Evolutionary conservation across 768 basidiomycete genomes (phyloP).

Genomic region (Phallus indusiatus): DNA sequence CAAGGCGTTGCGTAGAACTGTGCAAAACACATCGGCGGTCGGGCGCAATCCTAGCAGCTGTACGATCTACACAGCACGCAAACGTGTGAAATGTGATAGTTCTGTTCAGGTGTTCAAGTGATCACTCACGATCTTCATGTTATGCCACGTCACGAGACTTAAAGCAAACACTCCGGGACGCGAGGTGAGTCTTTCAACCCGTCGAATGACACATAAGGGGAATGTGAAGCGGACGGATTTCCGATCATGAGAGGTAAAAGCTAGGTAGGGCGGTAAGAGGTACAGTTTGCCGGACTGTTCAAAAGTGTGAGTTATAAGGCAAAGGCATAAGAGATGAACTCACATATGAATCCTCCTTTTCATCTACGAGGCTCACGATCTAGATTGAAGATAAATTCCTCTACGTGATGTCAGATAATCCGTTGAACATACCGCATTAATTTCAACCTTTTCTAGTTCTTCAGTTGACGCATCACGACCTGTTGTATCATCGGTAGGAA

Average conservation of each 20-base stretch:
- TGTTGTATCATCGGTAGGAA: conserved; percentile 34
- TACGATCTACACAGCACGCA: conserved; percentile 45
- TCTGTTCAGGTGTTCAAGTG: background rate
- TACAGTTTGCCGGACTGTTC: conserved; percentile 84
- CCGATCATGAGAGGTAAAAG: conserved; percentile 84
- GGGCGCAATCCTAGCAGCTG: conserved; percentile 91
- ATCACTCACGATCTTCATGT: conserved; percentile 75
- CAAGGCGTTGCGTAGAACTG: conserved; percentile 77
- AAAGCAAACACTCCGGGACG: conserved; percentile 95
- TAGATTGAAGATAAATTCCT: conserved; percentile 61
- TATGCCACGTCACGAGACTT: conserved; percentile 88
- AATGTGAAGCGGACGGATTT: conserved; percentile 88
- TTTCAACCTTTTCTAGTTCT: conserved; percentile 3
- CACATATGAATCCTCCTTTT: conserved; percentile 90
- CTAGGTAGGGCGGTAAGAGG: conserved; percentile 81
- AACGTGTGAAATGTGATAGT: background rate
- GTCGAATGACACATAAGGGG: conserved; percentile 83
- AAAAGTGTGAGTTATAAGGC: background rate
- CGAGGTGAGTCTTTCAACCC: conserved; percentile 90
- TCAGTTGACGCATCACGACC: conserved; percentile 4
- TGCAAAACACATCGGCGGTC: conserved; percentile 89
- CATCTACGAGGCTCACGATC: conserved; percentile 62
- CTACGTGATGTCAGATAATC: conserved; percentile 61
- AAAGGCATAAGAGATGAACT: conserved; percentile 26
- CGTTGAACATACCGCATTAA: conserved; percentile 19